Base-by-base conservation (phyloP, 345 rosid species). In the Lepidium aucheri region DNA sequence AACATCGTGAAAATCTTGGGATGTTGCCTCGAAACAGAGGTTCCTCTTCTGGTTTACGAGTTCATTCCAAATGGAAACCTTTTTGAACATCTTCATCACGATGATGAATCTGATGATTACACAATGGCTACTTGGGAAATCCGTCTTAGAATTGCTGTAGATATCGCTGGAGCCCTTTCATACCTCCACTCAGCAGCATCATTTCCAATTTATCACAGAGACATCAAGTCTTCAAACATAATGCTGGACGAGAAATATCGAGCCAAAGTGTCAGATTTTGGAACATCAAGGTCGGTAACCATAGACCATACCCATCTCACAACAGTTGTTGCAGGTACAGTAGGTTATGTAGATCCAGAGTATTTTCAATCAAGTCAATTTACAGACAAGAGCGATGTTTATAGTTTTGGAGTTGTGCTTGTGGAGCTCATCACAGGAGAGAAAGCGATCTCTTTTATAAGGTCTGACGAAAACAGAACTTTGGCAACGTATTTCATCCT, bases 391-490 rank as follows among this genome's bases (percentile, higher is more conserved):
- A 70, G 63, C 28, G 92, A 90, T 33, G 97, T 90, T n/a, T 88
- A 87, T 45, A 90, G 97, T 41, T 86, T 88, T 6, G 95, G 97
- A 0, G 95, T 90, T 0, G 95, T 90, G 34, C 65, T 90, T 14
- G 69, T 83, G 9, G 93, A 91, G 81, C 82, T 91, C 3, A 60
- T 91, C 18, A 77, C 89, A 0, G 75, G 75, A 15, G 58, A 71
- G 4, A 71, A 63, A 11, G 32, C 63, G 1, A 14, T 60, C 49
- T 50, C 60, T 0, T 26, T 16, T 20, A 2, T 58, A 6, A 59
- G 67, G 35, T 47, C 60, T 13, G 69, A 54, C 15, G 75, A 55
- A 6, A 63, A 63, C 63, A 16, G 57, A 34, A 54, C 17, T 6
- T 53, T 70, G 2, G 69, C 64, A 24, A 53, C 75, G 34, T 61